A percentile compares a stretch with the other conserved stretches of the same genome.
Conservation (phyloP, 2,329 filamentous ascomycete genomes). For the Achaetomium macrosporum region DNA sequence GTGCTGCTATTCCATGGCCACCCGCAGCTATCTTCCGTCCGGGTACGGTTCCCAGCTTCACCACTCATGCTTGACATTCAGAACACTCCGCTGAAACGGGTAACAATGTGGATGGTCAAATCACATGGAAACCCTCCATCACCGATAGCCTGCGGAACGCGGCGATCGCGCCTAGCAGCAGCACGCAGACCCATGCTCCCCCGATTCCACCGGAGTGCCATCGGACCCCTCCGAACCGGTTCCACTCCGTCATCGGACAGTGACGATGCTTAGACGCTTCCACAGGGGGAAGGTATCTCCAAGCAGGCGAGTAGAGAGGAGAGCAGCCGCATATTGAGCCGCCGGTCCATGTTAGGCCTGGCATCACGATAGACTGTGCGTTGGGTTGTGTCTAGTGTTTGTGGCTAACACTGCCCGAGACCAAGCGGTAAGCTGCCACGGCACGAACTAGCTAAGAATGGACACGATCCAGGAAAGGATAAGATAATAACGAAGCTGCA, state of each 20-base stretch:
- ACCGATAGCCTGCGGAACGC: neutral
- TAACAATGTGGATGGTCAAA: neutral
- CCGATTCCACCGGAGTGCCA: slow-evolving; percentile 3
- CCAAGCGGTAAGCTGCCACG: neutral
- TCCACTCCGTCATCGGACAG: slow-evolving; percentile 2
- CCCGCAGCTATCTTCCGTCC: neutral
- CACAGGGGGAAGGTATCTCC: neutral
- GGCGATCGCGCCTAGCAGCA: neutral
- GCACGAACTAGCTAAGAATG: neutral
- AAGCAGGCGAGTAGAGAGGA: neutral
- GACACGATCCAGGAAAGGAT: neutral
- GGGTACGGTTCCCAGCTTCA: neutral
- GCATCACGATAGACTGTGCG: neutral
- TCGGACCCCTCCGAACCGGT: slow-evolving; percentile 3
- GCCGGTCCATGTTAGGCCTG: too few species aligned
- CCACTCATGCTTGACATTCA: too few species aligned
- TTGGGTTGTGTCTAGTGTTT: neutral
- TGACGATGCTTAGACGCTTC: neutral
- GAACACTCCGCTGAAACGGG: too few species aligned
- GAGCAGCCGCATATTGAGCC: neutral
- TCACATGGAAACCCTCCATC: neutral
- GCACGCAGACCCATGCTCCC: neutral
- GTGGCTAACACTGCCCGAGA: neutral
- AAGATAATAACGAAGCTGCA: too few species aligned
- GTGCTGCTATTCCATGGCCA: neutral